Percentiles rank a stretch among this genome's conserved stretches.
phyloP scores from a whole-genome alignment of 2,329 filamentous ascomycete species.

The Cercospora janseana region DNA sequence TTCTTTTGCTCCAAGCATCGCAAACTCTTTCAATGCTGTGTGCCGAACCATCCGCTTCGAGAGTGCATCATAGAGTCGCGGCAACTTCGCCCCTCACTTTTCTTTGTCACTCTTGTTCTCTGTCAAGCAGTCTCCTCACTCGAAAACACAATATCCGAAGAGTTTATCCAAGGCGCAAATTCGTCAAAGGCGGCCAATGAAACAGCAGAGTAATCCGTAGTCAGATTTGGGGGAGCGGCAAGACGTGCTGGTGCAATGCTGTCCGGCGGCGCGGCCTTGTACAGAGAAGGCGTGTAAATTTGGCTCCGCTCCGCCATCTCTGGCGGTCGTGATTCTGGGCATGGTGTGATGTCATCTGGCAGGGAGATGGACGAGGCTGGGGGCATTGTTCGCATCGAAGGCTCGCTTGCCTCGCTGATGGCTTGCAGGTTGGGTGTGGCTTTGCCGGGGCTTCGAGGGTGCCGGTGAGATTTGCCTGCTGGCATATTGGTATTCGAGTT shows the following conservation, averaged over 20 bases:
- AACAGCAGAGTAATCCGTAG: slow-evolving; percentile 5
- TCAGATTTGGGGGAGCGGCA: slow-evolving; percentile 8
- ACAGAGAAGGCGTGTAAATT: slow-evolving; percentile 9
- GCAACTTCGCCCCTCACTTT: no score
- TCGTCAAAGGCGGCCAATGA: slow-evolving; percentile 1
- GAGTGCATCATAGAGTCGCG: no score
- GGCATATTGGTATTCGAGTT: no score
- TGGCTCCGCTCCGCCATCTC: no score
- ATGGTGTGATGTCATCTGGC: not conserved
- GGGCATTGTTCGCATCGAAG: not conserved
- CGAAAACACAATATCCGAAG: not conserved
- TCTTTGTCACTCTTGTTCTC: not conserved
- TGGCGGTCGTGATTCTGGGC: no score
- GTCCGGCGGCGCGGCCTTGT: slow-evolving; percentile 8
- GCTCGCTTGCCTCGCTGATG: not conserved
- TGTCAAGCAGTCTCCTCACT: not conserved
- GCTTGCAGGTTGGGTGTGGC: not conserved
- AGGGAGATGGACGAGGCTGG: not conserved
- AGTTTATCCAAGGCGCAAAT: slow-evolving; percentile 1
- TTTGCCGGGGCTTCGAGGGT: not conserved
- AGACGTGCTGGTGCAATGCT: not conserved
- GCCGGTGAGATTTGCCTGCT: not conserved
- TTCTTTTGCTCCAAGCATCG: not conserved
- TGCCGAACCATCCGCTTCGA: no score
- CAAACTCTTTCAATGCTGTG: no score